Conservation (phyloP, 257 asterid genomes). For the Datura wrightii region DNA sequence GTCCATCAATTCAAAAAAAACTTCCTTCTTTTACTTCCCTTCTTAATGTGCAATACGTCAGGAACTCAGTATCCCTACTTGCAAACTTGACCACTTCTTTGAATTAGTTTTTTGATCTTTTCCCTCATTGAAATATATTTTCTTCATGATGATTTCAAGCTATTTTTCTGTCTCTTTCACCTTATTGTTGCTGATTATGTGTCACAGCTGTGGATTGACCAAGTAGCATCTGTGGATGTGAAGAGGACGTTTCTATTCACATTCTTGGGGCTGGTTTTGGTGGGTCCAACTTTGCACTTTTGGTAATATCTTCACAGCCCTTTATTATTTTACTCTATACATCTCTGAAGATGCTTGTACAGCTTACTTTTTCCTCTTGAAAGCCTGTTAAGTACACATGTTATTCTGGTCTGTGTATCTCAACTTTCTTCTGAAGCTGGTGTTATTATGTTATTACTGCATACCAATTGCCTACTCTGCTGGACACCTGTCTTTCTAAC, state of each 20-base stretch:
- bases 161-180: constrained; percentile 1
- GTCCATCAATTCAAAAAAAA: neutral
- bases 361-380: neutral
- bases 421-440: neutral
- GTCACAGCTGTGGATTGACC: constrained; percentile 71
- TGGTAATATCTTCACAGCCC: constrained; percentile 55
- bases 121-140: neutral
- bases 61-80: neutral
- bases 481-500: neutral
- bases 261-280: constrained; percentile 84
- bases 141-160: neutral
- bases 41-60: neutral
- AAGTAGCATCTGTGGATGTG: constrained; percentile 67
- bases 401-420: constrained; percentile 7
- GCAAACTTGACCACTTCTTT: neutral
- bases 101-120: neutral
- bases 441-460: neutral
- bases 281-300: constrained; percentile 93
- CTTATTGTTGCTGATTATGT: constrained; percentile 27
- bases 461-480: neutral
- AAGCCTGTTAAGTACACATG: neutral
- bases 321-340: neutral
- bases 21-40: constrained; percentile 1
- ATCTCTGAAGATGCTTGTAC: constrained; percentile 9
- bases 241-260: constrained; percentile 80